A percentile compares a stretch with the other conserved stretches of the same genome.
Evolutionary conservation across 768 basidiomycete species (phyloP).

Genomic region (Leccinum subgranulosum): DNA sequence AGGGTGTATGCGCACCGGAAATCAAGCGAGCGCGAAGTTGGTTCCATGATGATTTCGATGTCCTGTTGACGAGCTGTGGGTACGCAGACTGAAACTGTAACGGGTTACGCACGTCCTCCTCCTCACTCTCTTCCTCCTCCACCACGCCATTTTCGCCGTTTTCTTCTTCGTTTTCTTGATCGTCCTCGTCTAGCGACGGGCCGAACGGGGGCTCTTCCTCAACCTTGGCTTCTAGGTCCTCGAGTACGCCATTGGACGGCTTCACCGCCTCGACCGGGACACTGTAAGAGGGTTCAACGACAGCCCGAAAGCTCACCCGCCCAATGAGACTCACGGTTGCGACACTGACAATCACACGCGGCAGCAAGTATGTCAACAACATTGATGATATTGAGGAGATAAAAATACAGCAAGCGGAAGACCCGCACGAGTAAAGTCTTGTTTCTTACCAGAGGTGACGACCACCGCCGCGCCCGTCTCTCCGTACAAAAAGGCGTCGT

Average conservation of each 20-base stretch:
- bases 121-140: constrained; percentile 45
- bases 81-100: background rate
- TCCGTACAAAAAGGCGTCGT: constrained; percentile 79
- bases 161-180: constrained; percentile 26
- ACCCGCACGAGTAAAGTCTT: constrained; percentile 10
- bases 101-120: constrained; percentile 38
- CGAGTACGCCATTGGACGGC: constrained; percentile 47
- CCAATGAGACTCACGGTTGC: constrained; percentile 56
- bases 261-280: constrained; percentile 41
- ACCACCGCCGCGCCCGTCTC: constrained; percentile 39
- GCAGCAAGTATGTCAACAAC: constrained; percentile 37
- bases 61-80: constrained; percentile 45
- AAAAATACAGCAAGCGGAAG: constrained; percentile 31
- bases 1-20: constrained; percentile 50
- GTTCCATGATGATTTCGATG: constrained; percentile 90
- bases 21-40: constrained; percentile 66
- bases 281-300: constrained; percentile 29
- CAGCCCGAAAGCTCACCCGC: constrained; percentile 20
- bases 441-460: constrained; percentile 47
- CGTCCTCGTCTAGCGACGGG: constrained; percentile 18
- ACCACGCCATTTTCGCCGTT: constrained; percentile 28
- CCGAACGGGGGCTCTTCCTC: constrained; percentile 36
- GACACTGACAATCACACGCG: constrained; percentile 49
- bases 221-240: constrained; percentile 47
- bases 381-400: constrained; percentile 36